Base-by-base conservation (phyloP, 176 grass and related monocot species). In the Hyparrhenia diplandra region DNA sequence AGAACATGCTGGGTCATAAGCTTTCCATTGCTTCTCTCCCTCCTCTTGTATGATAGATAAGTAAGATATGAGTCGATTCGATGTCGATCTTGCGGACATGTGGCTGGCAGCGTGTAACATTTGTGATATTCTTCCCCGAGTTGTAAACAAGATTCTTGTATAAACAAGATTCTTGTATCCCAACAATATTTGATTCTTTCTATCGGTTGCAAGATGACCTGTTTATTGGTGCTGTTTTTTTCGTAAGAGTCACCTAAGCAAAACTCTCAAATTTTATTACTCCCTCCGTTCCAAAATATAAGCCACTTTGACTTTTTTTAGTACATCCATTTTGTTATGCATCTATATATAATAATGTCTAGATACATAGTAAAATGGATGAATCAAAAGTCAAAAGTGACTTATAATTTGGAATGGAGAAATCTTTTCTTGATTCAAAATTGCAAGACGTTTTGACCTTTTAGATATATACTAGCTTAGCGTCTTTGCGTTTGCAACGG, bases 21-120 rank as follows among this genome's bases (percentile, higher is more conserved):
- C 79, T 77, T 23, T 6, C 2, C 35, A 36, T 36, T 39, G 30
- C 7, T 25, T 43, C 13, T 18, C 46, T 5, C 75, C 40, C 39
- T 18, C 37, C 58, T 61, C 85, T 74, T 86, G 83, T 86, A 89
- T 89, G 73, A 73, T 82, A 86, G 77, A 67, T 78, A 89, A 86
- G 72, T 60, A 71, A 85, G 61, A 55, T 69, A 83, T 72, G 46
- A 83, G 45, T 73, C 14, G 41, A n/a, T n/a, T 58, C 57, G 18
- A 42, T 64, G 43, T 64, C 60, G 31, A 79, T 83, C 58, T 46
- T 79, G 59, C 75, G 5, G 67, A 57, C 13, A 12, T 51, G 36
- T 85, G 82, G 46, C 67, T 86, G 83, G 78, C 67, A 47, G 67
- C 81, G 16, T 82, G 83, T 86, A 78, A 86, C 36, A 73, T 82